A percentile compares a stretch with the other conserved stretches of the same genome.
Conservation (phyloP, 208 protist genomes). For the Vickermania spadyakhi region DNA sequence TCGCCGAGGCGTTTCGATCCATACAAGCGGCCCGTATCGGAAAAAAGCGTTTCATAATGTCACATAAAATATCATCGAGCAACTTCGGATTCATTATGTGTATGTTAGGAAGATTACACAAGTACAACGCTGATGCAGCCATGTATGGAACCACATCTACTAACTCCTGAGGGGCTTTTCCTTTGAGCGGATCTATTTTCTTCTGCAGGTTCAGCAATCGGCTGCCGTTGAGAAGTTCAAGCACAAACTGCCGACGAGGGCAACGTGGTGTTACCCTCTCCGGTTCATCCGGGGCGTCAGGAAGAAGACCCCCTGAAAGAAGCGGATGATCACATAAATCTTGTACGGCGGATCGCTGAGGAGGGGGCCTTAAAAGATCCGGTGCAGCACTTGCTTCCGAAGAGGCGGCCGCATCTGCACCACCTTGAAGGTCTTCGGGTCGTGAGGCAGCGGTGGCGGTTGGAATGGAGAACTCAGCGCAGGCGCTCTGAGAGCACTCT, state of each 20-base stretch:
- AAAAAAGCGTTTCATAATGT: not conserved
- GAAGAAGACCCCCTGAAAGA: constrained; percentile 7
- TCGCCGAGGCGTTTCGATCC: not conserved
- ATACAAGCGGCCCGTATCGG: constrained; percentile 10
- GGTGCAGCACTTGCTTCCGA: not conserved
- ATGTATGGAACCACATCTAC: not conserved
- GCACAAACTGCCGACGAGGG: not conserved
- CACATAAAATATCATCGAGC: not conserved
- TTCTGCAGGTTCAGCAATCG: not conserved
- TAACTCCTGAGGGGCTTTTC: not conserved
- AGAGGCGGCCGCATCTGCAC: not conserved
- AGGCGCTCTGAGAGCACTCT: not conserved
- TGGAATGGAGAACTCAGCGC: no score
- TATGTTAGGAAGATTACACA: not conserved
- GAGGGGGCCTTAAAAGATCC: not conserved
- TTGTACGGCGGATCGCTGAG: not conserved
- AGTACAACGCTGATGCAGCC: not conserved
- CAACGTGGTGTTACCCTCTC: not conserved
- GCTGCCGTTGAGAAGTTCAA: not conserved
- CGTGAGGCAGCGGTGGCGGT: constrained; percentile 2
- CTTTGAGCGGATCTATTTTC: not conserved
- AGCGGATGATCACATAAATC: constrained; percentile 21
- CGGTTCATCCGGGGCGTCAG: not conserved
- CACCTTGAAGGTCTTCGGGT: not conserved
- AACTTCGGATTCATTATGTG: not conserved